These are phyloP conservation scores for Lachancea quebecensis DNA, from an alignment of 805 yeast genomes.

Conservation along the genomic window DNA sequence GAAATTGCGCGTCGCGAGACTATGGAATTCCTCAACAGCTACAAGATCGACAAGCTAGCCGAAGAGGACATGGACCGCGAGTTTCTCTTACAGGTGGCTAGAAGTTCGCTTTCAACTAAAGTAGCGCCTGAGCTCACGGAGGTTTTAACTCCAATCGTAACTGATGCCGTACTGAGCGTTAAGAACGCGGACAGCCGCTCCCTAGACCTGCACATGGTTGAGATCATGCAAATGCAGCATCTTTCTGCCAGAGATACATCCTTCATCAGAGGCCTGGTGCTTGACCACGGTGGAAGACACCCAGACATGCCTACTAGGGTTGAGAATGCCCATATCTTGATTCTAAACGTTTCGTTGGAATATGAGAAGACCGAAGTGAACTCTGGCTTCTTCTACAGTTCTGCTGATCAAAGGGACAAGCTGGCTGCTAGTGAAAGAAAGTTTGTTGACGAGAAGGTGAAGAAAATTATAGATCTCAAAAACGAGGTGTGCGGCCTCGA, in stretches of 20 bases:
- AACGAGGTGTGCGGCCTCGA: conserved; percentile 82
- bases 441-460: conserved; percentile 89
- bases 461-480: conserved; percentile 86
- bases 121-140: conserved; percentile 71
- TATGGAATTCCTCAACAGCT: conserved; percentile 59
- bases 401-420: conserved; percentile 94
- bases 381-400: conserved; percentile 88
- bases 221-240: conserved; percentile 97
- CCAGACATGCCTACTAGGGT: conserved; percentile 96
- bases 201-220: conserved; percentile 93
- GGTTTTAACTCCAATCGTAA: conserved; percentile 85
- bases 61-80: conserved; percentile 65
- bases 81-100: conserved; percentile 82
- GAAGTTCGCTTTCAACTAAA: conserved; percentile 83
- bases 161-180: conserved; percentile 89
- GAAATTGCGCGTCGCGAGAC: conserved; percentile 79
- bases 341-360: conserved; percentile 88
- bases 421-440: conserved; percentile 87
- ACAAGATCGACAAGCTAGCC: conserved; percentile 42
- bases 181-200: conserved; percentile 40
- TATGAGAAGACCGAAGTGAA: conserved; percentile 97
- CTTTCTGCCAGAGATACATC: conserved; percentile 77
- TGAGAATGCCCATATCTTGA: conserved; percentile 75
- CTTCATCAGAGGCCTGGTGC: conserved; percentile 80
- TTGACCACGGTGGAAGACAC: conserved; percentile 98